Evolutionary conservation across 2,329 filamentous ascomycete genomes (phyloP).

Genomic region (Sporothrix dimorphospora): DNA sequence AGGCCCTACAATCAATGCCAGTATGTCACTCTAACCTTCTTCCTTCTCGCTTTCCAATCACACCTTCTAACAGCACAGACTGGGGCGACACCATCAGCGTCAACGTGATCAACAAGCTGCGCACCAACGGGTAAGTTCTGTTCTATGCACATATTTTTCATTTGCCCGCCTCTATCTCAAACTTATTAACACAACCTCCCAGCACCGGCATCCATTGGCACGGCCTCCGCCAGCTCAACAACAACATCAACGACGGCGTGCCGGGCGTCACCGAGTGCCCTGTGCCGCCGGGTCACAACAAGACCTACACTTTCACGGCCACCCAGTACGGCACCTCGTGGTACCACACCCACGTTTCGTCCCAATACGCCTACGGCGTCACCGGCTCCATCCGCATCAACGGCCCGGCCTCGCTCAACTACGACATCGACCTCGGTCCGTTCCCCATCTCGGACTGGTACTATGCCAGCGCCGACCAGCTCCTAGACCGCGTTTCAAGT

Average conservation of each 20-base stretch:
- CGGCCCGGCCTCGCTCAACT: conserved; percentile 44
- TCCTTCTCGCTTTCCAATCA: too few relatives aligned
- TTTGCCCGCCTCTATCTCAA: background rate
- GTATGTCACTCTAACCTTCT: background rate
- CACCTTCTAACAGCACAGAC: background rate
- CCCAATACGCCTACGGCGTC: conserved; percentile 55
- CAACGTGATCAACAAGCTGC: background rate
- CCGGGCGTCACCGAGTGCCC: conserved; percentile 51
- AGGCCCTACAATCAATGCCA: conserved; percentile 13
- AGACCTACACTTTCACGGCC: conserved; percentile 43
- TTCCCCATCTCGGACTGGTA: conserved; percentile 59
- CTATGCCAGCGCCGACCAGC: conserved; percentile 48
- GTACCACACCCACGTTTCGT: conserved; percentile 55
- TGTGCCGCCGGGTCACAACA: conserved; percentile 41
- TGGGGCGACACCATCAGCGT: conserved; percentile 9
- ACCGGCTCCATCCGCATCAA: conserved; percentile 54
- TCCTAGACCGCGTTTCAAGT: conserved; percentile 41
- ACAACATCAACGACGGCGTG: conserved; percentile 50
- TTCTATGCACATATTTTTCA: background rate
- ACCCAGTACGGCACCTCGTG: conserved; percentile 46
- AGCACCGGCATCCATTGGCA: conserved; percentile 53
- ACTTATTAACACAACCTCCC: background rate
- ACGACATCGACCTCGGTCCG: conserved; percentile 57
- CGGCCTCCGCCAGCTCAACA: conserved; percentile 50
- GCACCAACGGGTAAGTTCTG: background rate